These are phyloP conservation scores for Pholiota conissans DNA, from an alignment of 768 basidiomycete genomes.

Conservation along the genomic window DNA sequence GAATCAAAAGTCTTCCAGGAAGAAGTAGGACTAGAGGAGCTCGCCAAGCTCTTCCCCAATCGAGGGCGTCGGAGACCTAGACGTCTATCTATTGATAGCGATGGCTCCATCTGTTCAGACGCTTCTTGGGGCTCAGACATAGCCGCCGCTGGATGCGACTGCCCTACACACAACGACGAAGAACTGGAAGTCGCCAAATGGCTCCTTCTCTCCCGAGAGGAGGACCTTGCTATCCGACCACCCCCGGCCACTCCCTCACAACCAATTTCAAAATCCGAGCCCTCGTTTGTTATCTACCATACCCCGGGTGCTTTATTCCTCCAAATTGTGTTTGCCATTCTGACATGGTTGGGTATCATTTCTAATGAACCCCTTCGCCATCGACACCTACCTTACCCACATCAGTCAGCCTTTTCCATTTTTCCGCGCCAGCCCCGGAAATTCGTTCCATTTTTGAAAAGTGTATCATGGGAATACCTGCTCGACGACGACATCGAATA, in stretches of 20 bases:
- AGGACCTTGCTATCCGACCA: neutral
- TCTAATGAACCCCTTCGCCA: slow-evolving; percentile 1
- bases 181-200: slow-evolving; percentile 6
- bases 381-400: neutral
- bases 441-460: neutral
- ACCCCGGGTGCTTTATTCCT: slow-evolving; percentile 14
- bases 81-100: neutral
- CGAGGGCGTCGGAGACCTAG: neutral
- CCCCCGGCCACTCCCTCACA: neutral
- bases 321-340: slow-evolving; percentile 14
- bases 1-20: too few relatives aligned
- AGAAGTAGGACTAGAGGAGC: neutral
- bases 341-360: slow-evolving; percentile 9
- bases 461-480: slow-evolving; percentile 10
- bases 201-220: neutral
- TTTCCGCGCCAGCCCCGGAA: neutral
- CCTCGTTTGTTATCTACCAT: slow-evolving; percentile 1
- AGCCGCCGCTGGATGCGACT: neutral
- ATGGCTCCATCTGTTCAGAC: neutral
- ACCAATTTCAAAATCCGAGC: neutral
- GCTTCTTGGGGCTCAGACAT: slow-evolving; percentile 3
- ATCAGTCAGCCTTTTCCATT: too few relatives aligned
- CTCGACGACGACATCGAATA: slow-evolving; percentile 22
- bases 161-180: neutral
- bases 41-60: neutral